Conservation (phyloP, 768 basidiomycete genomes). For the Vararia minispora region DNA sequence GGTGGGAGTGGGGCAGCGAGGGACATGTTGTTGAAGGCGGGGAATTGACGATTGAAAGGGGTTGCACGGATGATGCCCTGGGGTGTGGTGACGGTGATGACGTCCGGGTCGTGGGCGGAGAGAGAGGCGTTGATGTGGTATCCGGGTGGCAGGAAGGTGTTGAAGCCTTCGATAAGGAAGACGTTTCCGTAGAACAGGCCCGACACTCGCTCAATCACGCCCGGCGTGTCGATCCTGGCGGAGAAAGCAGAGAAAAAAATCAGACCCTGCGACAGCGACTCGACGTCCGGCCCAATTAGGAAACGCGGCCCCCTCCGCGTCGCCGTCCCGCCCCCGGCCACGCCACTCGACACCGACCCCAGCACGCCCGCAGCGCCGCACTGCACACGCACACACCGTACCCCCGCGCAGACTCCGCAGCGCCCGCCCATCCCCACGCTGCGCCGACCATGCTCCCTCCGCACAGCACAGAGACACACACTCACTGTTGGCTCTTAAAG, state of each 20-base stretch:
- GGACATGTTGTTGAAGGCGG: slow-evolving; percentile 20
- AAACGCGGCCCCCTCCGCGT: no score
- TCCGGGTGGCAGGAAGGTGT: slow-evolving; percentile 90
- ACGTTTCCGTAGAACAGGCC: slow-evolving; percentile 87
- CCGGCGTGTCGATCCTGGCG: slow-evolving; percentile 88
- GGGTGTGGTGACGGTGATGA: slow-evolving; percentile 76
- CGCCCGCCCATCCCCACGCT: no score
- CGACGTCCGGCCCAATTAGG: no score
- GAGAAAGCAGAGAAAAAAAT: no score
- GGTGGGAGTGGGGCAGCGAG: slow-evolving; percentile 13
- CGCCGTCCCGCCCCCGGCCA: no score
- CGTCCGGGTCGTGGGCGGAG: slow-evolving; percentile 58
- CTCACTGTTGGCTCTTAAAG: slow-evolving; percentile 92
- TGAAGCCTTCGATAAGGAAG: slow-evolving; percentile 90
- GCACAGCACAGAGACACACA: slow-evolving; percentile 14
- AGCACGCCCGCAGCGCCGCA: no score
- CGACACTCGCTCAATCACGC: slow-evolving; percentile 93
- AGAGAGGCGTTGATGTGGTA: slow-evolving; percentile 84
- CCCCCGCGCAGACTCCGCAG: no score
- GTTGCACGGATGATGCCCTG: slow-evolving; percentile 55
- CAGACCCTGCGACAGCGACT: no score
- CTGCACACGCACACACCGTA: no score
- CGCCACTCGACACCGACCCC: no score
- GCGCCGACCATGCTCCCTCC: no score
- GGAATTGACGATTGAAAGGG: slow-evolving; percentile 21